A percentile compares a stretch with the other conserved stretches of the same genome.
These are phyloP conservation scores for Chaetomium globosum DNA, from an alignment of 2,329 filamentous ascomycete species.

Conservation along the genomic window DNA sequence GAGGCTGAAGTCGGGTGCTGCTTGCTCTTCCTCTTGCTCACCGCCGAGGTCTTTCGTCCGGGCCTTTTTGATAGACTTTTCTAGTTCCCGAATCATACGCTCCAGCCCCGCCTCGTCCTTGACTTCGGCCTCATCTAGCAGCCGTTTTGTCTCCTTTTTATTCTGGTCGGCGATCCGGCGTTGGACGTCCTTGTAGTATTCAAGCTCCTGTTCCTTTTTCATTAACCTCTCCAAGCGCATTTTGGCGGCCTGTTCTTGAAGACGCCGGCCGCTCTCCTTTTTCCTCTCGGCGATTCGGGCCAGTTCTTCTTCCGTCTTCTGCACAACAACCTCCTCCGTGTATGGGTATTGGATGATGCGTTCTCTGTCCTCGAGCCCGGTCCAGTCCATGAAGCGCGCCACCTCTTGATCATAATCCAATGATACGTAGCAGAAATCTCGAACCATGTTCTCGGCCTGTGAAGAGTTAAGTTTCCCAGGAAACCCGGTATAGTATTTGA, in stretches of 20 bases:
- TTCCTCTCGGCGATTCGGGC: slow-evolving; percentile 88
- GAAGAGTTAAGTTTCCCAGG: slow-evolving; percentile 81
- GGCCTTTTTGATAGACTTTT: slow-evolving; percentile 85
- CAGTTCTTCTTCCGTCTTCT: slow-evolving; percentile 94
- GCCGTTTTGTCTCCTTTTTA: slow-evolving; percentile 86
- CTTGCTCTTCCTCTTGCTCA: slow-evolving; percentile 75
- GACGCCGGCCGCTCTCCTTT: slow-evolving; percentile 85
- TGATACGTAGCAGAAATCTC: slow-evolving; percentile 87
- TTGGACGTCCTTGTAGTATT: slow-evolving; percentile 88
- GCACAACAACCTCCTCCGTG: slow-evolving; percentile 83
- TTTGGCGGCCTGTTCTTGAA: slow-evolving; percentile 96
- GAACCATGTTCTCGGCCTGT: slow-evolving; percentile 85
- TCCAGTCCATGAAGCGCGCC: slow-evolving; percentile 80
- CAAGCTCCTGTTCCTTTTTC: slow-evolving; percentile 91
- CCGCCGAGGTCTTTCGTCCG: slow-evolving; percentile 91
- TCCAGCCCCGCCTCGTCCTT: slow-evolving; percentile 89
- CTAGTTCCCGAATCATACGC: slow-evolving; percentile 81
- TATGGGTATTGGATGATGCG: slow-evolving; percentile 90
- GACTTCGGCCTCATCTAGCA: slow-evolving; percentile 87
- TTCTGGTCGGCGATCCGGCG: slow-evolving; percentile 70
- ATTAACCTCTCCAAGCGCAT: slow-evolving; percentile 95
- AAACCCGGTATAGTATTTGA: slow-evolving; percentile 86
- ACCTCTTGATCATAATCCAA: slow-evolving; percentile 81
- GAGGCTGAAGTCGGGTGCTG: slow-evolving; percentile 82
- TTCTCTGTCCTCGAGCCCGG: slow-evolving; percentile 85